Percentiles rank a stretch among this genome's conserved stretches.
Conservation (phyloP, 306 rosid genomes). For the Benincasa hispida region DNA sequence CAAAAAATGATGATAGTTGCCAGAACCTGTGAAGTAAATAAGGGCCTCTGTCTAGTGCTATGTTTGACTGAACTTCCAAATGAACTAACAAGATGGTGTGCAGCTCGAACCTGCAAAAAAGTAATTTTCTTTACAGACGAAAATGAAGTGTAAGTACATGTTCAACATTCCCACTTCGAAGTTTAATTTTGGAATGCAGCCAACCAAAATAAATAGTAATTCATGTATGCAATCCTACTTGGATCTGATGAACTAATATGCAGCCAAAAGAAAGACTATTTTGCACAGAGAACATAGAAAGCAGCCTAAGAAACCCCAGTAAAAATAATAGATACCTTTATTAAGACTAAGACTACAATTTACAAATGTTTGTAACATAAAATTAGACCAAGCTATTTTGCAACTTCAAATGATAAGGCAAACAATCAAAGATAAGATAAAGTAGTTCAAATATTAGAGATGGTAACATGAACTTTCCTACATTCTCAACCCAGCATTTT, state of each 20-base stretch:
- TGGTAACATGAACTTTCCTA: neutral
- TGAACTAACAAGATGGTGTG: slow-evolving; percentile 19
- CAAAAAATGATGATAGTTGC: neutral
- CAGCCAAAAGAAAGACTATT: neutral
- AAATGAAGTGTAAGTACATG: neutral
- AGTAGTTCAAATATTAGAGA: neutral
- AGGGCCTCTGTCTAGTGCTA: slow-evolving; percentile 32
- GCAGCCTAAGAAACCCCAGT: neutral
- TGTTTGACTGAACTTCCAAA: slow-evolving; percentile 31
- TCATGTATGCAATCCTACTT: neutral
- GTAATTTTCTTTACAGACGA: neutral
- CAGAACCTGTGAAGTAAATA: slow-evolving; percentile 50
- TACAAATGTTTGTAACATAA: neutral
- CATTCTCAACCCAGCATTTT: neutral
- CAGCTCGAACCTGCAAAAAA: slow-evolving; percentile 39
- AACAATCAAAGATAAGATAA: neutral
- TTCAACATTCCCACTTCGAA: neutral
- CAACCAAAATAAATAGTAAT: neutral
- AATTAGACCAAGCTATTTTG: neutral
- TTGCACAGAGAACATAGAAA: neutral
- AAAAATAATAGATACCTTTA: neutral
- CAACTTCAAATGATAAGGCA: neutral
- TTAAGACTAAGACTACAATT: neutral
- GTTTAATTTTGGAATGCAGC: neutral
- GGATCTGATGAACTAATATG: neutral